A percentile compares a stretch with the other conserved stretches of the same genome.
These are phyloP conservation scores for Pseudocercospora vitis DNA, from an alignment of 2,329 filamentous ascomycete genomes.

Conservation along the genomic window DNA sequence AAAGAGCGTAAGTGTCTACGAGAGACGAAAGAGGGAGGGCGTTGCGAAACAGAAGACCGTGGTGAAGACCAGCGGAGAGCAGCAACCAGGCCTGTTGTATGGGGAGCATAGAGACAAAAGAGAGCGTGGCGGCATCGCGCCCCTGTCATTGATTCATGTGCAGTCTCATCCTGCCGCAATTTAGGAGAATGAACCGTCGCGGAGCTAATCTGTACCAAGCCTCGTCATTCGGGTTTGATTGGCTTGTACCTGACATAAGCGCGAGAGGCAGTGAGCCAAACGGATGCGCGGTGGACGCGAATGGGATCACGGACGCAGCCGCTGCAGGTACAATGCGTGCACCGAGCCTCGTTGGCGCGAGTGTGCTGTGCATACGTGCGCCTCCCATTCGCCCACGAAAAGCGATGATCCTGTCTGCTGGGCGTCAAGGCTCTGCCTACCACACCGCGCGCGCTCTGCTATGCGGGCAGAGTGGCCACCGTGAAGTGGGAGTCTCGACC, in stretches of 20 bases:
- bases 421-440: constrained; percentile 10
- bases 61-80: constrained; percentile 18
- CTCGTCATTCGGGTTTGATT: constrained; percentile 13
- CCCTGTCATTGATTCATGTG: constrained; percentile 22
- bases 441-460: background rate
- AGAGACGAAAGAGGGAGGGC: constrained; percentile 32
- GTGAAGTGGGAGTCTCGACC: background rate
- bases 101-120: constrained; percentile 10
- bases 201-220: constrained; percentile 22
- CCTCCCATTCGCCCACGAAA: constrained; percentile 11
- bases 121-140: constrained; percentile 15
- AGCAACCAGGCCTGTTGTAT: constrained; percentile 12
- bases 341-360: background rate
- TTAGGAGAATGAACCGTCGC: constrained; percentile 19
- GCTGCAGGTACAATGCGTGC: constrained; percentile 16
- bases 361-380: constrained; percentile 7
- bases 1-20: constrained; percentile 38
- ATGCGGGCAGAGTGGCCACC: constrained; percentile 1
- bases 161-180: constrained; percentile 22
- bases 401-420: background rate
- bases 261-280: constrained; percentile 15
- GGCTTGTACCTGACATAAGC: constrained; percentile 20
- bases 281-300: constrained; percentile 4
- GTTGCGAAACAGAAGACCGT: constrained; percentile 32
- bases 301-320: constrained; percentile 8